phyloP scores from a whole-genome alignment of 1,284 basidiomycete genomes.

The Wolfiporia cocos region DNA sequence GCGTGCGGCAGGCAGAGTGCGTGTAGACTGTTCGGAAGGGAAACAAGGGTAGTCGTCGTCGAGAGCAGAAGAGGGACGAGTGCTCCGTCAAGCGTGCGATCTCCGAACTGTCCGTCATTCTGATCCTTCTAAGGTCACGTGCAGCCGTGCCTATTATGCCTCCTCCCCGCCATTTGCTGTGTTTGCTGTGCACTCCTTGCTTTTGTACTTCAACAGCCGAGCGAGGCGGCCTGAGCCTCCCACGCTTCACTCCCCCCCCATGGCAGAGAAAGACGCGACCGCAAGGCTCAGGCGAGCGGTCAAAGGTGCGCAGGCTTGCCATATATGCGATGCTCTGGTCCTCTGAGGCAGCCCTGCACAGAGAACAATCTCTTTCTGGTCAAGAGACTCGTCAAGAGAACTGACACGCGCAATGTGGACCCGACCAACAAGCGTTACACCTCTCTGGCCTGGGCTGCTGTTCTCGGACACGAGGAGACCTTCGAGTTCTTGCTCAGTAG shows the following conservation, averaged over 20 bases:
- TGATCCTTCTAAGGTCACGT: no score
- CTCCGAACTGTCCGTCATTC: no score
- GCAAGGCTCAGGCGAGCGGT: constrained; percentile 73
- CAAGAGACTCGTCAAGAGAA: constrained; percentile 72
- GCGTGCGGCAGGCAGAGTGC: neutral
- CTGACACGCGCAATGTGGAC: constrained; percentile 88
- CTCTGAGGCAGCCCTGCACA: constrained; percentile 26
- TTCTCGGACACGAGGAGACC: constrained; percentile 80
- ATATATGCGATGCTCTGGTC: constrained; percentile 14
- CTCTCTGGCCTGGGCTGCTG: constrained; percentile 84
- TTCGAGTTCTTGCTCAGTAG: constrained; percentile 81
- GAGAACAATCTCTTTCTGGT: constrained; percentile 92
- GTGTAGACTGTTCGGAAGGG: neutral
- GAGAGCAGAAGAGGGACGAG: constrained; percentile 4
- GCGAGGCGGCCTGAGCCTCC: constrained; percentile 8
- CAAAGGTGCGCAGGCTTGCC: constrained; percentile 45
- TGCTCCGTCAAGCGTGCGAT: neutral
- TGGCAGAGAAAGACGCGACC: constrained; percentile 79
- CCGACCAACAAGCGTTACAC: constrained; percentile 69
- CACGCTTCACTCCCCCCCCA: constrained; percentile 23
- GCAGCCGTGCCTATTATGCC: constrained; percentile 9
- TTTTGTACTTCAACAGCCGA: constrained; percentile 13
- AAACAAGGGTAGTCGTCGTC: constrained; percentile 1
- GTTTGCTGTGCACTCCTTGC: constrained; percentile 18
- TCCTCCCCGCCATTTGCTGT: constrained; percentile 8